Percentiles rank a stretch among this genome's conserved stretches.
phyloP scores from a whole-genome alignment of 2,329 filamentous ascomycete species.

The Cladosporium halotolerans region DNA sequence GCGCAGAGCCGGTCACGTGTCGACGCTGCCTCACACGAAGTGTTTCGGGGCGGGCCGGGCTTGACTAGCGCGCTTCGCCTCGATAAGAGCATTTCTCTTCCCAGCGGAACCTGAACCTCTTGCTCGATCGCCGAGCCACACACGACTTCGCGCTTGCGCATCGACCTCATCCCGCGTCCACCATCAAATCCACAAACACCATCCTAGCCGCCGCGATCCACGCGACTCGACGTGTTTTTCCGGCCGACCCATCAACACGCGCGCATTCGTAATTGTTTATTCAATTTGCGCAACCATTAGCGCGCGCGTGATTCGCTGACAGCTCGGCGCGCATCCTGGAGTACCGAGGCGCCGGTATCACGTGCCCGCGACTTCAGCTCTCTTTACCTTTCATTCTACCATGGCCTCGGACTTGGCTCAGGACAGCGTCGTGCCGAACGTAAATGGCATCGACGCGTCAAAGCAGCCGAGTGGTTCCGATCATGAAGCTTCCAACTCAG shows the following conservation, averaged over 20 bases:
- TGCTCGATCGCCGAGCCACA: conserved; percentile 16
- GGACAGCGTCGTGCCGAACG: conserved; percentile 8
- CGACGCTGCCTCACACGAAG: not conserved
- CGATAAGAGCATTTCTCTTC: conserved; percentile 11
- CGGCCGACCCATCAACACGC: conserved; percentile 2
- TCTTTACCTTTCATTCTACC: conserved; percentile 5
- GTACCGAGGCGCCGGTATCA: conserved; percentile 8
- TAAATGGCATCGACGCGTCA: conserved; percentile 10
- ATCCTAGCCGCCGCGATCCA: conserved; percentile 1
- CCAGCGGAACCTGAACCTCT: conserved; percentile 11
- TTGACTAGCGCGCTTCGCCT: conserved; percentile 7
- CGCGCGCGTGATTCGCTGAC: conserved; percentile 9
- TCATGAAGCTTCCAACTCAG: not conserved
- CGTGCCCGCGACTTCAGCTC: conserved; percentile 8
- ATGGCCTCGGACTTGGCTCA: conserved; percentile 15
- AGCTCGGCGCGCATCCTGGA: conserved; percentile 6
- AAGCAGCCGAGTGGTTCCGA: not conserved
- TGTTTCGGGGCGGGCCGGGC: not conserved
- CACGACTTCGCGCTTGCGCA: conserved; percentile 14
- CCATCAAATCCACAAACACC: conserved; percentile 11
- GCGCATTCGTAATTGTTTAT: conserved; percentile 11
- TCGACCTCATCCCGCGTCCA: conserved; percentile 8
- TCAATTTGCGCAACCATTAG: conserved; percentile 6
- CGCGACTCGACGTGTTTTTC: conserved; percentile 11
- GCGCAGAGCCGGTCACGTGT: not conserved